These are phyloP conservation scores for Schizophyllum amplum DNA, from an alignment of 1,284 basidiomycete species.

Conservation along the genomic window DNA sequence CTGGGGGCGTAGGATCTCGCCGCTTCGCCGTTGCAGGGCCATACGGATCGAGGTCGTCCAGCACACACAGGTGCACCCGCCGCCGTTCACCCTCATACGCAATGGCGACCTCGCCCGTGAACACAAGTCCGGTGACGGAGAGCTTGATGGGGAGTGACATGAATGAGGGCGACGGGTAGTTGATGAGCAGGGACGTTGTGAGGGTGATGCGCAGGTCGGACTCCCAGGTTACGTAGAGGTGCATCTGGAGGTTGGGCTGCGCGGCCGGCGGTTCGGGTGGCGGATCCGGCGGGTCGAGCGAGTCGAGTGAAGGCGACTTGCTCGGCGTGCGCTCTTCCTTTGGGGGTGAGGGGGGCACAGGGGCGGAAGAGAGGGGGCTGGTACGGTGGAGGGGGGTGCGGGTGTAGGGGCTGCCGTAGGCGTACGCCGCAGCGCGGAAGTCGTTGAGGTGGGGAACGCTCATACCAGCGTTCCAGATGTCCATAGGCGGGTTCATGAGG, in stretches of 20 bases:
- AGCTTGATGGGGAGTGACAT: conserved; percentile 95
- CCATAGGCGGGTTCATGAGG: conserved; percentile 32
- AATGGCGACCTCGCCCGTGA: conserved; percentile 81
- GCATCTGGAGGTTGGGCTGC: conserved; percentile 68
- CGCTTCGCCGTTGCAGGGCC: conserved; percentile 47
- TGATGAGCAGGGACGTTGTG: conserved; percentile 90
- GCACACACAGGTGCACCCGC: conserved; percentile 80
- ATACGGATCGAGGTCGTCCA: conserved; percentile 81
- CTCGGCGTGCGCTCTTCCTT: conserved; percentile 4
- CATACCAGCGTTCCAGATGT: conserved; percentile 36
- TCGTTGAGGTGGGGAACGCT: conserved; percentile 17
- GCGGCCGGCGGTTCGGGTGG: conserved; percentile 21
- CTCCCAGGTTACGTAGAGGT: conserved; percentile 68
- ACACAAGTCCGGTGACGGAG: conserved; percentile 80
- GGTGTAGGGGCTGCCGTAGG: conserved; percentile 28
- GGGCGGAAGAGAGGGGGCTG: background rate
- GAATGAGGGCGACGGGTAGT: conserved; percentile 91
- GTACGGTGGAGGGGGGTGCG: conserved; percentile 7
- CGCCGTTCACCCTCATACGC: conserved; percentile 83
- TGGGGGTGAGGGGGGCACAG: conserved; percentile 12
- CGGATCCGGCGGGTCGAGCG: conserved; percentile 5
- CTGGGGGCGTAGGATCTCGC: conserved; percentile 26
- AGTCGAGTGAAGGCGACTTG: conserved; percentile 1
- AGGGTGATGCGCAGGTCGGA: conserved; percentile 78
- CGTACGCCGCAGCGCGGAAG: conserved; percentile 3